A percentile compares a stretch with the other conserved stretches of the same genome.
These are phyloP conservation scores for Leccinum solheimii DNA, from an alignment of 1,284 basidiomycete genomes.

Conservation along the genomic window DNA sequence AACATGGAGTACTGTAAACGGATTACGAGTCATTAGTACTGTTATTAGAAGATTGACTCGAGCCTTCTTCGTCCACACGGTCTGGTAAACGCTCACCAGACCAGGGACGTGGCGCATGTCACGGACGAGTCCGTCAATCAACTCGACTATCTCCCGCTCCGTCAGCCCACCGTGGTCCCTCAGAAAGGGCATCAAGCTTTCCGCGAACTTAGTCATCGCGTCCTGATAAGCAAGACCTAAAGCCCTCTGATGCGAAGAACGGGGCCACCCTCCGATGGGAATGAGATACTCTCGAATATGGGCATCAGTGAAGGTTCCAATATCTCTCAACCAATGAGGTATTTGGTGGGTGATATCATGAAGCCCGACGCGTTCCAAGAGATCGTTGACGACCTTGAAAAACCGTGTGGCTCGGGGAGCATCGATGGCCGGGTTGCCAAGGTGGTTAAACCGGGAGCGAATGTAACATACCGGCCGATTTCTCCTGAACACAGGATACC, in stretches of 20 bases:
- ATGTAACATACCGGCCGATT: conserved; percentile 46
- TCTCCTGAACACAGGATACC: conserved; percentile 68
- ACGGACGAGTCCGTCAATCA: conserved; percentile 41
- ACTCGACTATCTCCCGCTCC: conserved; percentile 36
- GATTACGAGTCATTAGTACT: no score
- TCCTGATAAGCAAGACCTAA: conserved; percentile 44
- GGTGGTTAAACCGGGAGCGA: conserved; percentile 38
- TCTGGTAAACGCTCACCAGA: conserved; percentile 43
- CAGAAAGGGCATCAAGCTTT: conserved; percentile 44
- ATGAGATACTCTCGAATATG: conserved; percentile 36
- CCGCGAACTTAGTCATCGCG: conserved; percentile 36
- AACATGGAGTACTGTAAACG: no score
- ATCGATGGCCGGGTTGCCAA: conserved; percentile 34
- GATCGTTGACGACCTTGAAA: conserved; percentile 42
- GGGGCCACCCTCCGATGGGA: conserved; percentile 52
- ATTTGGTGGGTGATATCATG: conserved; percentile 38
- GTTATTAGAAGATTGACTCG: conserved; percentile 9
- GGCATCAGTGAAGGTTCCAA: conserved; percentile 43
- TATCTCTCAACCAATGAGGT: conserved; percentile 36
- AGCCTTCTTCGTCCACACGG: conserved; percentile 36
- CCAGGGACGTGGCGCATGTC: conserved; percentile 45
- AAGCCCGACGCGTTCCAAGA: conserved; percentile 39
- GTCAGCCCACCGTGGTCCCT: conserved; percentile 36
- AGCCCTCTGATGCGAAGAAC: conserved; percentile 29
- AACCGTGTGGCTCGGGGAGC: conserved; percentile 46